Base-by-base conservation (phyloP, 768 basidiomycete species). In the Tricholoma sp. region DNA sequence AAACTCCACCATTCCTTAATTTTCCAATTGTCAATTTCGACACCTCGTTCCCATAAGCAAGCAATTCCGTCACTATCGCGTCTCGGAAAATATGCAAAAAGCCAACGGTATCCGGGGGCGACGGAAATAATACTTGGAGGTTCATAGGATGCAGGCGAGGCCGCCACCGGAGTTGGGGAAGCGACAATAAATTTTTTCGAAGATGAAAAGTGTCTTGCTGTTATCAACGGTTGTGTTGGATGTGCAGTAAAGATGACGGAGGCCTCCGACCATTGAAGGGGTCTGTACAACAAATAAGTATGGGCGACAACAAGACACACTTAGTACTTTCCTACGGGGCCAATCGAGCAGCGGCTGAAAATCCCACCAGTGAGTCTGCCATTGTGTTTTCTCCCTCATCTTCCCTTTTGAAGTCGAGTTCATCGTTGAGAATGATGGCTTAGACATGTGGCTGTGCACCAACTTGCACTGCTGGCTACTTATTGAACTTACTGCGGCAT, bases 1-100 rank as follows among this genome's bases (percentile, higher is more conserved):
- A 83, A 76, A 31, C 64, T 62, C 83, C 85, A 88, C 54, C 64
- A 83, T 59, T 86, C 83, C 50, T 76, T 76, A 27, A 86, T 70
- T 4, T 54, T 68, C 86, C 90, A 91, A 27, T 64, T 74, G 61
- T 91, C 86, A 29, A 87, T 70, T 59, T 83, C 82, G 10, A 72
- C 57, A 2, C 78, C 84, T 31, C 80, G 78, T 50, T 74, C 76
- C 87, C 89, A 91, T 14, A 90, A 61, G 64, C 88, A 88, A 11
- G 79, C 83, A 43, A 81, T 68, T 10, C 88, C 86, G 57, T 84
- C 83, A 1, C 71, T 67, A 22, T 77, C 78, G 29, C 72, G 72
- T 39, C 84, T 76, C 10, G 88, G 87, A 65, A 87, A 91, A 65
- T 84, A 91, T 1, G 88, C 88, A 63, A 89, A 90, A 4, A 91